Evolutionary conservation across 2,329 filamentous ascomycete species (phyloP).

Genomic region (Colletotrichum agaves): DNA sequence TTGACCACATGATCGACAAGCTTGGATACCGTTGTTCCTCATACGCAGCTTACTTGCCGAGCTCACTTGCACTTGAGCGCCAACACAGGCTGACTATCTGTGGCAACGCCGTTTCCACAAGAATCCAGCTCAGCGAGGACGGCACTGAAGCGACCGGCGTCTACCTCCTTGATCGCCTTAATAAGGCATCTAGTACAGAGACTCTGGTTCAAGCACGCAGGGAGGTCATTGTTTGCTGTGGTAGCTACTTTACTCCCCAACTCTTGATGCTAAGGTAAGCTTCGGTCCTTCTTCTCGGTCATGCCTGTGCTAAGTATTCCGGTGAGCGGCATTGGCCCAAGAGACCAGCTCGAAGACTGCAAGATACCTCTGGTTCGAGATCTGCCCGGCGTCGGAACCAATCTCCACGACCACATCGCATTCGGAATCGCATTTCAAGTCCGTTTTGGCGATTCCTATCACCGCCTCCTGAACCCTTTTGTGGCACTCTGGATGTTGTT

Average conservation of each 20-base stretch:
- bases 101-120: constrained; percentile 44
- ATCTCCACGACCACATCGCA: constrained; percentile 44
- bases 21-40: constrained; percentile 42
- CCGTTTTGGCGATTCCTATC: constrained; percentile 41
- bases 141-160: constrained; percentile 42
- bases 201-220: constrained; percentile 42
- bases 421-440: constrained; percentile 44
- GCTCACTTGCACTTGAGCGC: constrained; percentile 38
- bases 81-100: constrained; percentile 44
- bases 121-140: constrained; percentile 40
- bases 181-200: constrained; percentile 20
- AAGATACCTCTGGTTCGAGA: constrained; percentile 42
- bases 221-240: constrained; percentile 47
- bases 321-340: constrained; percentile 48
- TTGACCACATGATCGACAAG: constrained; percentile 44
- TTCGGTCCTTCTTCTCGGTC: too few species aligned
- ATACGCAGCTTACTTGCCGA: constrained; percentile 44
- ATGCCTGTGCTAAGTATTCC: too few species aligned
- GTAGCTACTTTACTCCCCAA: constrained; percentile 46
- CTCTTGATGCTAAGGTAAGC: constrained; percentile 43
- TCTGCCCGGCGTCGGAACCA: constrained; percentile 42
- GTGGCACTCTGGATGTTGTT: constrained; percentile 44
- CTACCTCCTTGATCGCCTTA: constrained; percentile 35
- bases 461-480: constrained; percentile 39
- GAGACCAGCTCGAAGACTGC: constrained; percentile 34